Percentiles rank a stretch among this genome's conserved stretches.
Conservation (phyloP, 331 rosid genomes). For the Pyracantha coccinea region DNA sequence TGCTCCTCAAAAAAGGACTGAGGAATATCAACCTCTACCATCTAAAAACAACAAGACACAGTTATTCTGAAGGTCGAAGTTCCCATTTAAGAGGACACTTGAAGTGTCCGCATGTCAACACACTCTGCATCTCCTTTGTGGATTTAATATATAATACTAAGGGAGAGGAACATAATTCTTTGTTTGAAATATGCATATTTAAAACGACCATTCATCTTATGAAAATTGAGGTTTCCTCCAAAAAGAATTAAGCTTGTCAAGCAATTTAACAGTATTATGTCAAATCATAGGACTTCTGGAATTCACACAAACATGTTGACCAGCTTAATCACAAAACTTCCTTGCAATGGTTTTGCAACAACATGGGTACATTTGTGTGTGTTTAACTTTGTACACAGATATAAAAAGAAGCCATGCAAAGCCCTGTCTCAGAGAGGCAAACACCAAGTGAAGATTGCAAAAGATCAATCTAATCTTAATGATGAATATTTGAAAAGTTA, state of each 20-base stretch:
- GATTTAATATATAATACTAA: background rate
- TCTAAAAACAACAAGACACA: constrained; percentile 37
- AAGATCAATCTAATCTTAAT: background rate
- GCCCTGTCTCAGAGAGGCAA: background rate
- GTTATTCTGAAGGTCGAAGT: background rate
- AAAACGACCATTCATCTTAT: background rate
- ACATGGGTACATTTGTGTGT: background rate
- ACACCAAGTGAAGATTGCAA: background rate
- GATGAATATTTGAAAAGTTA: constrained; percentile 1
- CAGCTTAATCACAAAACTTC: background rate
- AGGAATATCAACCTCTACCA: constrained; percentile 85
- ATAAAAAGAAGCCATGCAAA: constrained; percentile 3
- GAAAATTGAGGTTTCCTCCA: background rate
- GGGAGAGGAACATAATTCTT: background rate
- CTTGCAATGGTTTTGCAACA: constrained; percentile 3
- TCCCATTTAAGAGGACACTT: background rate
- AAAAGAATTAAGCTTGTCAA: background rate
- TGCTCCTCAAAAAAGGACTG: constrained; percentile 87
- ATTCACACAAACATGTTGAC: background rate
- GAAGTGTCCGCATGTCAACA: background rate
- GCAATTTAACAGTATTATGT: background rate
- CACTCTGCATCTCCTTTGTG: background rate
- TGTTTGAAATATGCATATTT: background rate
- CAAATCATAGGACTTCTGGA: background rate
- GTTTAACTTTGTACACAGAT: background rate